These are phyloP conservation scores for Ustilaginoidea virens DNA, from an alignment of 2,329 filamentous ascomycete species.

Conservation along the genomic window DNA sequence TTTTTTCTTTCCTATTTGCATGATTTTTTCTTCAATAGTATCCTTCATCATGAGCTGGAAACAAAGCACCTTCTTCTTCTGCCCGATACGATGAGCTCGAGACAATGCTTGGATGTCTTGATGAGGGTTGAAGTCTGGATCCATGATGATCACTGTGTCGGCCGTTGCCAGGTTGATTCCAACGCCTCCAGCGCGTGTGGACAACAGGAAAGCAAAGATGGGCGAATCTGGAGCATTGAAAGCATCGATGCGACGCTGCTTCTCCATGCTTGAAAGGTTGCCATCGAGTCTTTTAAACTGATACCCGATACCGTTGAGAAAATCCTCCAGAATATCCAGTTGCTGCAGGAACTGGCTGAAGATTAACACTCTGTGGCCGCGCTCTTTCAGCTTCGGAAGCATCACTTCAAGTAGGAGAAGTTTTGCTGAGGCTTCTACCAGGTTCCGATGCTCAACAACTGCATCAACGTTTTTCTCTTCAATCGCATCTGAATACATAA, in stretches of 20 bases:
- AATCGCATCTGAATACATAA: constrained; percentile 80
- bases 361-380: constrained; percentile 80
- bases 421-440: constrained; percentile 86
- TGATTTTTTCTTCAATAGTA: constrained; percentile 86
- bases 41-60: constrained; percentile 87
- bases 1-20: constrained; percentile 90
- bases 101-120: constrained; percentile 95
- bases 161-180: constrained; percentile 96
- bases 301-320: constrained; percentile 60
- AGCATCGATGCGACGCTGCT: constrained; percentile 85
- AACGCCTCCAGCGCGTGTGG: constrained; percentile 86
- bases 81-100: constrained; percentile 87
- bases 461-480: constrained; percentile 61
- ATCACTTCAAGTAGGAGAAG: constrained; percentile 71
- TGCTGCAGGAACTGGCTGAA: constrained; percentile 93
- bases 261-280: constrained; percentile 63
- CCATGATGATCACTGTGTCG: constrained; percentile 94
- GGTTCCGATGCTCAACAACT: constrained; percentile 54
- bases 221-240: constrained; percentile 77
- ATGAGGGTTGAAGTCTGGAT: constrained; percentile 95
- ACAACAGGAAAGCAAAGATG: constrained; percentile 82
- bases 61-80: constrained; percentile 88
- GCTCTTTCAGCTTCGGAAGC: constrained; percentile 71
- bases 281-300: constrained; percentile 74
- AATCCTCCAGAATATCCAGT: constrained; percentile 84